Evolutionary conservation across 1,284 basidiomycete species (phyloP).

Genomic region (Ceratorhiza oryzae-sativae): DNA sequence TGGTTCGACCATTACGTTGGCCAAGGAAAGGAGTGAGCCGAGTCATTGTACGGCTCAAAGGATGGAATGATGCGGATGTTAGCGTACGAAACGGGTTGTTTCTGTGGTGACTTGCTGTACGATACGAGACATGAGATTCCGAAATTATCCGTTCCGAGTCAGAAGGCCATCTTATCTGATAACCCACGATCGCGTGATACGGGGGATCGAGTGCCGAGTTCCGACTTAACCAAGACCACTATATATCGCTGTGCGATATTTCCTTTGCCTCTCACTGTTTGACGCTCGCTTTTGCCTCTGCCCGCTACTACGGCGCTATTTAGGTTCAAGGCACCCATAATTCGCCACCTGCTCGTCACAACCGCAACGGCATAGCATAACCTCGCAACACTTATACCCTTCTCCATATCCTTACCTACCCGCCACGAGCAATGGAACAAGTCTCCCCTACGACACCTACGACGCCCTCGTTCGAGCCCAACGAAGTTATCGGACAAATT

Average conservation of each 20-base stretch:
- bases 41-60: neutral
- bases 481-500: conserved; percentile 21
- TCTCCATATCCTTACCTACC: neutral
- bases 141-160: neutral
- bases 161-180: conserved; percentile 12
- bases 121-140: conserved; percentile 5
- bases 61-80: neutral
- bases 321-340: neutral
- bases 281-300: neutral
- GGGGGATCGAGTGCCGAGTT: neutral
- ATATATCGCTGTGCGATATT: conserved; percentile 16
- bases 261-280: neutral
- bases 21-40: conserved; percentile 42
- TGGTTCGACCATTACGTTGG: conserved; percentile 84
- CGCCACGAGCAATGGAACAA: conserved; percentile 17
- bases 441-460: neutral
- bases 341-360: neutral
- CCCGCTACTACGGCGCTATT: neutral
- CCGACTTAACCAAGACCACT: neutral
- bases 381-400: conserved; percentile 7
- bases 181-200: neutral
- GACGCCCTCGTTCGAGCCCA: conserved; percentile 28
- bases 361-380: neutral
- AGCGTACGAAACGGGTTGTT: neutral
- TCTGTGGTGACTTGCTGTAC: neutral